A percentile compares a stretch with the other conserved stretches of the same genome.
Conservation (phyloP, 140 eudicot species). For the Anethum foeniculum region DNA sequence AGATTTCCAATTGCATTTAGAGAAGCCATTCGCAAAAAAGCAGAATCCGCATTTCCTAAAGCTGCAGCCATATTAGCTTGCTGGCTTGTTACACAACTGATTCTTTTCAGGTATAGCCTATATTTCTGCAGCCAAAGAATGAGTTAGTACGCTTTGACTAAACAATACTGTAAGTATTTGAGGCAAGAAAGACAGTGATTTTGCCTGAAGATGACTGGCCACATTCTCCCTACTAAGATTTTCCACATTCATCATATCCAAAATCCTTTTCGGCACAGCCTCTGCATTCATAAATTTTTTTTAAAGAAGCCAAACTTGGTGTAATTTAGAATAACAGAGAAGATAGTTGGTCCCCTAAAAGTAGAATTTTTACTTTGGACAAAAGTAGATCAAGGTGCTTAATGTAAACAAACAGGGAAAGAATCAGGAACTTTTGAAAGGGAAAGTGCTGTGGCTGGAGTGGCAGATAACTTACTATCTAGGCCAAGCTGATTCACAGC, state of each 20-base stretch:
- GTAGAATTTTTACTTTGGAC: neutral
- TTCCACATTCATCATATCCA: slow-evolving; percentile 91
- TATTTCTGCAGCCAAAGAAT: slow-evolving; percentile 27
- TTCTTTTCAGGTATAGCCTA: slow-evolving; percentile 30
- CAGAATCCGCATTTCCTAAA: slow-evolving; percentile 19
- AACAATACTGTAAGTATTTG: neutral
- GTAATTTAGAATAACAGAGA: neutral
- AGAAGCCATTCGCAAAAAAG: slow-evolving; percentile 23
- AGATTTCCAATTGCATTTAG: slow-evolving; percentile 16
- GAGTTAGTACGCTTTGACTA: neutral
- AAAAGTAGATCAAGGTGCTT: neutral
- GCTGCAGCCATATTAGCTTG: slow-evolving; percentile 34
- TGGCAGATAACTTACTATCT: slow-evolving; percentile 49
- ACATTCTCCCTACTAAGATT: slow-evolving; percentile 89
- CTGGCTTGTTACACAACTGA: slow-evolving; percentile 23
- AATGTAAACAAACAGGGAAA: neutral
- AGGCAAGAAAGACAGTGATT: neutral
- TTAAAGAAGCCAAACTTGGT: neutral
- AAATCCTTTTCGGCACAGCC: slow-evolving; percentile 89
- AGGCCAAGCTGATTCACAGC: slow-evolving; percentile 79
- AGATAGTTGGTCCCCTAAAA: neutral
- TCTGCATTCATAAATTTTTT: slow-evolving; percentile 31
- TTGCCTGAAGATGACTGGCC: slow-evolving; percentile 93
- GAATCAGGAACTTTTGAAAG: neutral
- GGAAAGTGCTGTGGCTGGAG: neutral